A percentile compares a stretch with the other conserved stretches of the same genome.
These are phyloP conservation scores for Taiwanofungus camphoratus DNA, from an alignment of 1,284 basidiomycete species.

Conservation along the genomic window DNA sequence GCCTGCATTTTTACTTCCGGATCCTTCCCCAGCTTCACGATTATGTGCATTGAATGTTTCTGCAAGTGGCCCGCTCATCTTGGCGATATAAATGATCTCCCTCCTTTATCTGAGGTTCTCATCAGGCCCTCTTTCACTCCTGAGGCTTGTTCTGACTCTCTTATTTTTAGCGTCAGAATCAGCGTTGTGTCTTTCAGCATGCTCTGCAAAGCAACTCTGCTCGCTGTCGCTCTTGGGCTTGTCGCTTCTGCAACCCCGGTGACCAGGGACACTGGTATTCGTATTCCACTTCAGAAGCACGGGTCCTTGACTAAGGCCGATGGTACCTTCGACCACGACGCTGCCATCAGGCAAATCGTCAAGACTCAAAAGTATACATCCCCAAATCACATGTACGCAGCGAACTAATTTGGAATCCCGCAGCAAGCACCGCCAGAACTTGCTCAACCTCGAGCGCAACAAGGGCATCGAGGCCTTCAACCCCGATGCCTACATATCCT, in stretches of 20 bases:
- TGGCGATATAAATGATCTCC: too few species aligned
- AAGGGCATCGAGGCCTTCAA: neutral
- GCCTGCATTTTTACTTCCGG: too few species aligned
- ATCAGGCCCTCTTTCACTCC: too few species aligned
- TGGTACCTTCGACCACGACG: conserved; percentile 19
- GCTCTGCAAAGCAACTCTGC: conserved; percentile 20
- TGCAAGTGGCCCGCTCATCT: too few species aligned
- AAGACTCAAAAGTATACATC: conserved; percentile 17
- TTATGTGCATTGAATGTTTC: too few species aligned
- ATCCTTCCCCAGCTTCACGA: too few species aligned
- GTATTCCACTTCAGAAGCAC: conserved; percentile 19
- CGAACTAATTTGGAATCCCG: neutral
- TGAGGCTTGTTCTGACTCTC: too few species aligned
- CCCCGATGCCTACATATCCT: conserved; percentile 8
- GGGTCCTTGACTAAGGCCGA: conserved; percentile 15
- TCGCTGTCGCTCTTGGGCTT: conserved; percentile 18
- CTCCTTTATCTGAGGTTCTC: too few species aligned
- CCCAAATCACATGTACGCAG: too few species aligned
- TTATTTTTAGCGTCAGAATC: too few species aligned
- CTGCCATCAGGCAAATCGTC: conserved; percentile 13
- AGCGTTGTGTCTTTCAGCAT: conserved; percentile 13
- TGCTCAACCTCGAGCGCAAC: conserved; percentile 9
- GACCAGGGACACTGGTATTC: conserved; percentile 9
- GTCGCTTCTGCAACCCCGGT: conserved; percentile 16
- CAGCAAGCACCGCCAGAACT: conserved; percentile 18